phyloP scores from a whole-genome alignment of 306 rosid species.

The Cicer cuneatum region DNA sequence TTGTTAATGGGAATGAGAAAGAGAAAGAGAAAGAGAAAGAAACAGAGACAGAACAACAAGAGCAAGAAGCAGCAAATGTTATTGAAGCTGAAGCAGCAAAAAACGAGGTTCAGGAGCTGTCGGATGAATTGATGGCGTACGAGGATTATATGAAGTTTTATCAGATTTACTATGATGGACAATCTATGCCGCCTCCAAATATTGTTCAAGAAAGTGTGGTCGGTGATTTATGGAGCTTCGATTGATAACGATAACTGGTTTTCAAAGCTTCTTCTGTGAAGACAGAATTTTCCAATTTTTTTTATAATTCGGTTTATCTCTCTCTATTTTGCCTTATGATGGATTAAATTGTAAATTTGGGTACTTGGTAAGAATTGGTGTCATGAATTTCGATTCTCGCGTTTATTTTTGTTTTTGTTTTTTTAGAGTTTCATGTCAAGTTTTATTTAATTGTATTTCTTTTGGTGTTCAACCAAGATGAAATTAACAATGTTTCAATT shows the following conservation, averaged over 20 bases:
- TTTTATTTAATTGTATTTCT: conserved; percentile 40
- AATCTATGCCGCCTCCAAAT: conserved; percentile 52
- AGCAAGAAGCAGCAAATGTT: background rate
- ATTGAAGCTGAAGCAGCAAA: conserved; percentile 44
- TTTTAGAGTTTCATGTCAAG: conserved; percentile 1
- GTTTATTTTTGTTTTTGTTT: background rate
- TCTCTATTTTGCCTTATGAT: conserved; percentile 27
- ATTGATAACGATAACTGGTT: conserved; percentile 17
- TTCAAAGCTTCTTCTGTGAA: background rate
- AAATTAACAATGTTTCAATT: conserved; percentile 19
- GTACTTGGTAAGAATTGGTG: background rate
- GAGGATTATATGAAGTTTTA: conserved; percentile 84
- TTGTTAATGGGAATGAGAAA: conserved; percentile 11
- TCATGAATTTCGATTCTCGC: conserved; percentile 20
- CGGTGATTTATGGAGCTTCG: conserved; percentile 86
- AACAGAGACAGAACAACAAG: conserved; percentile 26
- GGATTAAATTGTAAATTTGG: conserved; percentile 42
- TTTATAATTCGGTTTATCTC: background rate
- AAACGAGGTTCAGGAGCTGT: conserved; percentile 65
- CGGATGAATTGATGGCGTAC: conserved; percentile 85
- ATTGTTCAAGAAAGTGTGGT: conserved; percentile 62
- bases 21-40: conserved; percentile 34
- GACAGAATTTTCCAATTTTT: background rate
- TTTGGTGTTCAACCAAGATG: background rate
- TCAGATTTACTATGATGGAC: conserved; percentile 81